Conservation (phyloP, 2,329 filamentous ascomycete genomes). For the Penicillium sp. region DNA sequence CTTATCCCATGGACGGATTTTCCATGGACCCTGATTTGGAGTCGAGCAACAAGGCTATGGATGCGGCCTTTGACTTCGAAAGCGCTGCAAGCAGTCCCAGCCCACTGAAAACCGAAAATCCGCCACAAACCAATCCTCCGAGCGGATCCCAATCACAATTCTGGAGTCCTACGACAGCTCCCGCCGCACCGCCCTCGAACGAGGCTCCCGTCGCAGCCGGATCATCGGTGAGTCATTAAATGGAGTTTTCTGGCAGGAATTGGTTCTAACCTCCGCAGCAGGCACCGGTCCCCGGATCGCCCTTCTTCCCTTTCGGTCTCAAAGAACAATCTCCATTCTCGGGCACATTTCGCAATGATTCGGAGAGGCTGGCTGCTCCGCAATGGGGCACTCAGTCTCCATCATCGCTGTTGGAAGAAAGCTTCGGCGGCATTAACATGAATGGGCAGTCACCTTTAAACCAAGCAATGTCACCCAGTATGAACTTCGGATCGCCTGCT, state of each 20-base stretch:
- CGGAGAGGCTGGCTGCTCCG: constrained; percentile 33
- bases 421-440: constrained; percentile 47
- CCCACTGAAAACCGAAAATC: constrained; percentile 35
- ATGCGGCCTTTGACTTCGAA: constrained; percentile 50
- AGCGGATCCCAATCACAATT: constrained; percentile 28
- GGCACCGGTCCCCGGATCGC: constrained; percentile 25
- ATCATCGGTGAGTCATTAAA: constrained; percentile 31
- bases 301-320: constrained; percentile 36
- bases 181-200: constrained; percentile 10
- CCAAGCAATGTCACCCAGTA: constrained; percentile 36
- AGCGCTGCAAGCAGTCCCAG: constrained; percentile 50
- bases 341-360: constrained; percentile 28
- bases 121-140: constrained; percentile 23
- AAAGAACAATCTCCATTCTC: constrained; percentile 42
- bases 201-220: constrained; percentile 9
- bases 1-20: constrained; percentile 36
- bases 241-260: neutral
- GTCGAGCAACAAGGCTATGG: constrained; percentile 49
- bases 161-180: constrained; percentile 27
- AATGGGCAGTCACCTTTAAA: constrained; percentile 45
- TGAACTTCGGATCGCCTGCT: constrained; percentile 31
- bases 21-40: constrained; percentile 41
- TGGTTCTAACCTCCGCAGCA: constrained; percentile 15
- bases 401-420: constrained; percentile 46
- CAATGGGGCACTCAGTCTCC: constrained; percentile 45